Evolutionary conservation across 192 early-diverging fungal genomes (phyloP).

Genomic region (Coemansia sp.): DNA sequence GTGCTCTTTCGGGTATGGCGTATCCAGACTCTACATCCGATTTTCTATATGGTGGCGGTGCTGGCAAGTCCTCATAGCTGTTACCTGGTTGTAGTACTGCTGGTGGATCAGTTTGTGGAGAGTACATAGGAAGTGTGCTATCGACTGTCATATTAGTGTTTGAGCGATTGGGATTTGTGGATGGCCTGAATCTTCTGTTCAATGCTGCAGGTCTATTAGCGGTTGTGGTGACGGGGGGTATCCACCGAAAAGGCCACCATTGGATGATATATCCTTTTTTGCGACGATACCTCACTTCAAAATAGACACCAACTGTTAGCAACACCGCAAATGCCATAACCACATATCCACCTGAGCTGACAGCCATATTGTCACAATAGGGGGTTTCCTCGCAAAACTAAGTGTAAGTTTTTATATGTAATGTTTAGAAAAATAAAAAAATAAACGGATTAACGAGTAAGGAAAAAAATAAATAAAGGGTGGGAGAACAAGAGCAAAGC

Average conservation of each 20-base stretch:
- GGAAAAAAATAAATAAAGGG: not conserved
- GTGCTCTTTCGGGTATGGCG: not conserved
- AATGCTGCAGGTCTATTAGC: not conserved
- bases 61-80: conserved; percentile 6
- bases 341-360: no score
- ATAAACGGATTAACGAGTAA: not conserved
- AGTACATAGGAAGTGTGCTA: conserved; percentile 14
- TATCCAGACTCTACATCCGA: not conserved
- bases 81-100: not conserved
- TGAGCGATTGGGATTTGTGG: conserved; percentile 3
- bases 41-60: conserved; percentile 13
- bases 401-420: not conserved
- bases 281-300: not conserved
- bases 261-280: not conserved
- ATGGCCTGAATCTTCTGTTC: not conserved
- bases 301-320: not conserved
- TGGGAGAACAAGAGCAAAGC: not conserved
- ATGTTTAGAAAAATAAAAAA: not conserved
- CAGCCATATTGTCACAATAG: no score
- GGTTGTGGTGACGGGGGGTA: not conserved
- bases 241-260: not conserved
- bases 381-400: not conserved
- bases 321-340: not conserved
- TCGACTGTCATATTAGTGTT: not conserved
- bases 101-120: conserved; percentile 11